Conservation (phyloP, 495 filamentous ascomycete species). For the Penicillium tannophilum region DNA sequence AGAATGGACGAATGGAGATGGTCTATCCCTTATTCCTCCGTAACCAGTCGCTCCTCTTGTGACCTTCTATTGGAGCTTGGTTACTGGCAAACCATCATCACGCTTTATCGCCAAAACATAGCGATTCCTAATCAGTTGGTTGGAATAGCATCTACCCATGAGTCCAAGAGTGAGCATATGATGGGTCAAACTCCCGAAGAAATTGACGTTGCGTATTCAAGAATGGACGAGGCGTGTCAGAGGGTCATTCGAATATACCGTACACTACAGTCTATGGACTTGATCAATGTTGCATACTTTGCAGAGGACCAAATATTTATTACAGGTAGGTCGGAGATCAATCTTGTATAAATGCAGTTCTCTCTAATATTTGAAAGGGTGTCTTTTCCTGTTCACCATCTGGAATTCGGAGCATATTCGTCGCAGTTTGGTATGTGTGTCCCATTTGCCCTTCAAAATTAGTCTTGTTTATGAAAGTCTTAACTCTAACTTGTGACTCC, state of each 20-base stretch:
- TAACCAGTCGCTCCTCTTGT: neutral
- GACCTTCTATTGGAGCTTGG: slow-evolving; percentile 6
- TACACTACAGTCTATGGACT: too few relatives aligned
- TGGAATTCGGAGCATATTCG: neutral
- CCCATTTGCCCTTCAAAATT: too few relatives aligned
- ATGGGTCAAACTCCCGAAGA: neutral
- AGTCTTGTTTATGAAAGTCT: neutral
- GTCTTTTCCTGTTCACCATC: neutral
- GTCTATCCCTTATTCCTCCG: neutral
- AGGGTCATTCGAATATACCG: neutral
- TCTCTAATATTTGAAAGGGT: neutral
- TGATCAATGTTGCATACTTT: neutral
- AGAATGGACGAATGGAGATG: neutral
- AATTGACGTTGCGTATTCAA: too few relatives aligned
- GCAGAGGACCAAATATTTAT: neutral
- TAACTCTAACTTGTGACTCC: neutral
- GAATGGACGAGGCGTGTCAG: neutral
- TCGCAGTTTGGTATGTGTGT: neutral
- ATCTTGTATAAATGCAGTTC: neutral
- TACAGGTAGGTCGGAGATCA: neutral
- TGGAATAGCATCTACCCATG: neutral
- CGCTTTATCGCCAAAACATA: slow-evolving; percentile 3
- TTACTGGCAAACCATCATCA: slow-evolving; percentile 10
- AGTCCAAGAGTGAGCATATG: neutral
- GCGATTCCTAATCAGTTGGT: neutral